Evolutionary conservation across 2,329 filamentous ascomycete genomes (phyloP).

Genomic region (Ophidiomyces ophidiicola): DNA sequence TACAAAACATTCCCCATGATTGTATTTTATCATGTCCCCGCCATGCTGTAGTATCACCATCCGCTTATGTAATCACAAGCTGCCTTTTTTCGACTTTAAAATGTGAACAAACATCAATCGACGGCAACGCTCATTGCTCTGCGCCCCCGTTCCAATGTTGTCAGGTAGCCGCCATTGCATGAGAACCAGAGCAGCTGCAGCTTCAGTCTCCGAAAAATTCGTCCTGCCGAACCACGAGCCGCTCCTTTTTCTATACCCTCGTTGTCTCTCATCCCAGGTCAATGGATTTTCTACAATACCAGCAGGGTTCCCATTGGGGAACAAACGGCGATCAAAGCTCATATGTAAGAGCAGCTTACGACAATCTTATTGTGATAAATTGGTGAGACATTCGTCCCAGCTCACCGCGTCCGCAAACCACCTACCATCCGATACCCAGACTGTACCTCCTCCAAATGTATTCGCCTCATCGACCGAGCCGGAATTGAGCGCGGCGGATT

Average conservation of each 20-base stretch:
- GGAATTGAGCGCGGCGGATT: too few relatives aligned
- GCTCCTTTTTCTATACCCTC: conserved; percentile 37
- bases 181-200: conserved; percentile 28
- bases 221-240: conserved; percentile 30
- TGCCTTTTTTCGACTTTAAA: conserved; percentile 5
- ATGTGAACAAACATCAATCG: neutral
- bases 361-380: conserved; percentile 13
- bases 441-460: neutral
- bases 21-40: neutral
- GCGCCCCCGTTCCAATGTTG: conserved; percentile 27
- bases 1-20: too few relatives aligned
- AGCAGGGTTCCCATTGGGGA: conserved; percentile 14
- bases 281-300: neutral
- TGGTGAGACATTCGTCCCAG: conserved; percentile 4
- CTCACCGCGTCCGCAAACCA: neutral
- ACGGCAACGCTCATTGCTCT: neutral
- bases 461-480: neutral
- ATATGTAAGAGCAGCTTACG: conserved; percentile 25
- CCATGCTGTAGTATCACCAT: neutral
- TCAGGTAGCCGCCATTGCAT: conserved; percentile 32
- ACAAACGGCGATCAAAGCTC: conserved; percentile 23
- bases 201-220: conserved; percentile 27
- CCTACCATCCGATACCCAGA: neutral
- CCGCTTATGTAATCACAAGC: conserved; percentile 1
- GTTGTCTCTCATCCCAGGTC: conserved; percentile 23